Conservation (phyloP, 2,329 filamentous ascomycete species). For the Graphiopsis chlorocephala region DNA sequence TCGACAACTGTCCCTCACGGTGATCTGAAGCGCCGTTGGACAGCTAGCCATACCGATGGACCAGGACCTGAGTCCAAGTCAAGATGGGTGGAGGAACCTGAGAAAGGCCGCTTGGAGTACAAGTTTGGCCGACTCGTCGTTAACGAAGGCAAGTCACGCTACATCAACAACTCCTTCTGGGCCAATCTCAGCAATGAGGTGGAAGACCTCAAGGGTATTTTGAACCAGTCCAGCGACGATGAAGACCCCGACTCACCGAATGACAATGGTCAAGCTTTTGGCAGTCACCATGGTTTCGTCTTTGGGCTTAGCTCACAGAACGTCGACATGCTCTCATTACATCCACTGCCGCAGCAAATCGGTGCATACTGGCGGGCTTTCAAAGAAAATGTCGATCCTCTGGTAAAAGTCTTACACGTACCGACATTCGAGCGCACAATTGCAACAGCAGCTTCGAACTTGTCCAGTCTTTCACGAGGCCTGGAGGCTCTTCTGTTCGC, state of each 20-base stretch:
- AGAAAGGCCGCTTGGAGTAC: conserved; percentile 33
- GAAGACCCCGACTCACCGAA: conserved; percentile 53
- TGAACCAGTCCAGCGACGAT: conserved; percentile 60
- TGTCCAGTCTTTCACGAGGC: conserved; percentile 57
- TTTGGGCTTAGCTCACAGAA: conserved; percentile 70
- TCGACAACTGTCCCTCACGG: background rate
- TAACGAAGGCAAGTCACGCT: conserved; percentile 67
- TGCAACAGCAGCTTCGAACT: conserved; percentile 58
- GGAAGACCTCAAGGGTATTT: conserved; percentile 60
- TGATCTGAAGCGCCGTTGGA: conserved; percentile 12
- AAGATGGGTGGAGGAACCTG: conserved; percentile 27
- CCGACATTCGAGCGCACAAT: conserved; percentile 64
- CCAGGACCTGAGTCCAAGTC: conserved; percentile 21
- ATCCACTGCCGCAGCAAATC: conserved; percentile 65
- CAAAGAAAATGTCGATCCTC: conserved; percentile 70
- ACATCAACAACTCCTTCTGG: conserved; percentile 76
- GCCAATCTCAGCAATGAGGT: conserved; percentile 72
- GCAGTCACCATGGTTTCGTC: conserved; percentile 67
- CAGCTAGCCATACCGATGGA: conserved; percentile 1
- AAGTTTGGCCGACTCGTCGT: conserved; percentile 68
- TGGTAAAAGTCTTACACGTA: conserved; percentile 69
- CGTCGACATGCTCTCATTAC: conserved; percentile 62
- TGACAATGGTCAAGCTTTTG: conserved; percentile 28
- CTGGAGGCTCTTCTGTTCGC: conserved; percentile 60
- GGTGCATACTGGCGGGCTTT: conserved; percentile 68